phyloP scores from a whole-genome alignment of 257 asterid genomes.

The Solanum chiquidenum region DNA sequence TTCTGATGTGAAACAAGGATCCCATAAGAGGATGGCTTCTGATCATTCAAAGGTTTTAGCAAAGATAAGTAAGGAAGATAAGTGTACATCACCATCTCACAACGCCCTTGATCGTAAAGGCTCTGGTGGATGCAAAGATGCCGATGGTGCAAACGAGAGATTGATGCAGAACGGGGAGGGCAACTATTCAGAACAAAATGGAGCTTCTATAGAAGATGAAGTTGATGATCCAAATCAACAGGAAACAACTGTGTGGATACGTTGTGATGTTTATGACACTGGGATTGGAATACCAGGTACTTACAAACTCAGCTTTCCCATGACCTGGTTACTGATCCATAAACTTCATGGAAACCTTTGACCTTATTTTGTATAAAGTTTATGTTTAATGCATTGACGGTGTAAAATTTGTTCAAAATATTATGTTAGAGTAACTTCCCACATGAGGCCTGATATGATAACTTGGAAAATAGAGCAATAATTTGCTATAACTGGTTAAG shows the following conservation, averaged over 20 bases:
- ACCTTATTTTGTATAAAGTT: not conserved
- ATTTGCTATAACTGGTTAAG: not conserved
- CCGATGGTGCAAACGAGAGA: constrained; percentile 6
- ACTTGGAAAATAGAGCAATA: not conserved
- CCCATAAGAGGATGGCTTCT: constrained; percentile 5
- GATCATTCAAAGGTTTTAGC: constrained; percentile 9
- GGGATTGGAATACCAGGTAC: constrained; percentile 96
- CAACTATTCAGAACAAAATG: constrained; percentile 7
- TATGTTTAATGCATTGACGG: not conserved
- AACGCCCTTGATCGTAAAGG: not conserved
- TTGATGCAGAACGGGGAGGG: constrained; percentile 7
- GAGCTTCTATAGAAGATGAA: constrained; percentile 20
- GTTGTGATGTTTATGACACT: constrained; percentile 79
- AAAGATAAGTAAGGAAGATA: constrained; percentile 15
- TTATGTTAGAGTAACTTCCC: not conserved
- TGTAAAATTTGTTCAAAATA: not conserved
- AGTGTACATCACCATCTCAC: constrained; percentile 14
- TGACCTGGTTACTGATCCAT: not conserved
- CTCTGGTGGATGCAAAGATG: not conserved
- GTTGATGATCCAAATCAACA: constrained; percentile 11
- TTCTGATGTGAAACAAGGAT: constrained; percentile 14
- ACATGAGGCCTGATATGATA: not conserved
- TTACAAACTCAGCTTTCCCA: not conserved
- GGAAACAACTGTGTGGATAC: constrained; percentile 66
- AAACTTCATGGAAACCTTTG: not conserved